Evolutionary conservation across 208 protist species (phyloP), one percentile per base, ranked within the genome.

Genomic region (Leishmania turanica): DNA sequence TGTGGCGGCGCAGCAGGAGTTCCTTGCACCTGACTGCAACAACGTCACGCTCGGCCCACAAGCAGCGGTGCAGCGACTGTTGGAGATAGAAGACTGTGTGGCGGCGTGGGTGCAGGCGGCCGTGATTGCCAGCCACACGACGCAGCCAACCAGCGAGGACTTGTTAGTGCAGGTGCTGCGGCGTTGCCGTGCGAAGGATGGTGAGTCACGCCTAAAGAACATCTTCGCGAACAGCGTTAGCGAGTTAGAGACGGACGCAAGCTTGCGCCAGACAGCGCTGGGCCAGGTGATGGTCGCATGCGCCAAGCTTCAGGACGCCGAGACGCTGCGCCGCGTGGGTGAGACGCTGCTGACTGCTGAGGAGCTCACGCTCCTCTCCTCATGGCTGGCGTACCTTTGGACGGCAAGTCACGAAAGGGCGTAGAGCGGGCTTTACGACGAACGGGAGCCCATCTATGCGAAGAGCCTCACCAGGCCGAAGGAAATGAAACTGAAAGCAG

Each of bases 41-140:
- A 37, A 79, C 58, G 53, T 77, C 13, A 81, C 78, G 3, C 85
- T 95, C 2, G 92, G 92, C 2, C 84, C 90, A 45, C 86, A 90
- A 72, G 91, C 92, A 31, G 62, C 87, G 0, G 89, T 95, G 37
- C 94, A 96, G 85, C 81, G 87, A 1, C 81, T 97, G 37, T 75
- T 97, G 27, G 76, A 79, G 49, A 77, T 93, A 37, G 19, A 75
- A 37, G 85, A 81, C 56, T 80, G 73, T 47, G 85, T 88, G 13
- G 84, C 84, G 73, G 91, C 93, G 66, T 97, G 93, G 93, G 87
- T 89, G 51, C 82, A 75, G 60, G 93, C 93, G 9, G 84, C 93
- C 24, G 75, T 72, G 31, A 87, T 97, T 45, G 85, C 88, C 3
- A 84, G 71, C 34, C 53, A 81, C 70, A 84, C 89, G 40, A 37